These are phyloP conservation scores for Pelargonium myrrhifolium DNA, from an alignment of 441 rosid genomes.

Conservation along the genomic window DNA sequence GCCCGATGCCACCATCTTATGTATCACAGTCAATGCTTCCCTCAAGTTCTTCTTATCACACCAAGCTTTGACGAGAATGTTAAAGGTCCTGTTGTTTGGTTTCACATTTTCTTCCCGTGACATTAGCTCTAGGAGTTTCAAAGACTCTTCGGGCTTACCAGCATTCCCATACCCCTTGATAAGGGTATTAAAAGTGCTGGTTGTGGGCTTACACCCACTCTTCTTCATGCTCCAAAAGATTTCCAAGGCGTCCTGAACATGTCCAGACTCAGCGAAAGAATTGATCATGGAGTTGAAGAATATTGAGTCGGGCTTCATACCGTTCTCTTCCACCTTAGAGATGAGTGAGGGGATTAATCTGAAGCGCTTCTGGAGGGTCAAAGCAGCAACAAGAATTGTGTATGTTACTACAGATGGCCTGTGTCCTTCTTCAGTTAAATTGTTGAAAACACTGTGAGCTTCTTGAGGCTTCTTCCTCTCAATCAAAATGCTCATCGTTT, in stretches of 20 bases:
- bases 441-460: conserved; percentile 53
- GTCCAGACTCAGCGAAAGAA: conserved; percentile 79
- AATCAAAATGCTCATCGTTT: conserved; percentile 65
- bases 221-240: conserved; percentile 71
- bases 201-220: conserved; percentile 64
- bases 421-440: conserved; percentile 71
- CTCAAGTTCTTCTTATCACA: conserved; percentile 53
- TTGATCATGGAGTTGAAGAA: conserved; percentile 89
- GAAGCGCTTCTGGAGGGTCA: conserved; percentile 56
- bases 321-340: conserved; percentile 59
- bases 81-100: conserved; percentile 72
- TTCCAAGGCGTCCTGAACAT: conserved; percentile 68
- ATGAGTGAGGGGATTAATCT: conserved; percentile 52
- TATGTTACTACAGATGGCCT: conserved; percentile 74
- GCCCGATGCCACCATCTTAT: conserved; percentile 64
- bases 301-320: conserved; percentile 72
- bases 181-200: conserved; percentile 79
- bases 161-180: conserved; percentile 74
- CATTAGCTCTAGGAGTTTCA: conserved; percentile 57
- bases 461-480: conserved; percentile 71
- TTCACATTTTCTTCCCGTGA: conserved; percentile 41
- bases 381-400: conserved; percentile 70
- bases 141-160: conserved; percentile 66
- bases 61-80: conserved; percentile 76
- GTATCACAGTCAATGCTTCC: conserved; percentile 68